Evolutionary conservation across 177 flowering plant genomes (phyloP), one percentile per base, ranked within the genome.

Genomic region (Vitis hybrid): DNA sequence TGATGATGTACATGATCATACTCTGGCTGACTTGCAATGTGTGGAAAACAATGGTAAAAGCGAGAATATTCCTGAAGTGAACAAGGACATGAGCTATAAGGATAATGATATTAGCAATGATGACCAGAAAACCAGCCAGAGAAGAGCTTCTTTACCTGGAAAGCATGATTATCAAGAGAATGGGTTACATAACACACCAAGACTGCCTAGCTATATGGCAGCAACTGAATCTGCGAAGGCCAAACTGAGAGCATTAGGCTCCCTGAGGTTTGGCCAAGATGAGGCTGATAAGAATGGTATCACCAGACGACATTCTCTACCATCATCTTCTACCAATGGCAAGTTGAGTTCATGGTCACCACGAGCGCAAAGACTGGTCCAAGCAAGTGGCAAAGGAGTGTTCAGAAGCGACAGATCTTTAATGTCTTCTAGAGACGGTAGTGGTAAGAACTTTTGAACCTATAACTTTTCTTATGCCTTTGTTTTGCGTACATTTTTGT

Each of bases 211-310:
- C 78, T 95, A 95, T 72, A 95, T 95, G 97, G 84, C 86, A 24
- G 86, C 94, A 67, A 92, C 97, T 83, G 76, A 88, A 83, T 92
- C 97, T 67, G 95, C 92, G 3, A 92, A 92, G 83, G 99, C 99
- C 51, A 95, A 93, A 88, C 85, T 95, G 61, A 85, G 94, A 68
- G 86, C 74, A 48, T 92, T 87, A 75, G 86, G 87, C 35, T 85
- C 97, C 15, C 83, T 91, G 15, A 82, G 83, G 66, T 49, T 86
- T 64, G 76, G 65, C 66, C 86, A 81, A 51, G 96, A 93, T 64
- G 77, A 51, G 10, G 66, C 63, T 64, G 95, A 87, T 57, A 86
- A 80, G 67, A 82, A 72, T 69, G 83, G 72, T 52, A 50, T 57
- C 55, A 77, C 84, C 20, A 79, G 92, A 67, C 84, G 92, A 20